Base-by-base conservation (phyloP, 192 early-diverging fungal species). In the Lobosporangium transversale region DNA sequence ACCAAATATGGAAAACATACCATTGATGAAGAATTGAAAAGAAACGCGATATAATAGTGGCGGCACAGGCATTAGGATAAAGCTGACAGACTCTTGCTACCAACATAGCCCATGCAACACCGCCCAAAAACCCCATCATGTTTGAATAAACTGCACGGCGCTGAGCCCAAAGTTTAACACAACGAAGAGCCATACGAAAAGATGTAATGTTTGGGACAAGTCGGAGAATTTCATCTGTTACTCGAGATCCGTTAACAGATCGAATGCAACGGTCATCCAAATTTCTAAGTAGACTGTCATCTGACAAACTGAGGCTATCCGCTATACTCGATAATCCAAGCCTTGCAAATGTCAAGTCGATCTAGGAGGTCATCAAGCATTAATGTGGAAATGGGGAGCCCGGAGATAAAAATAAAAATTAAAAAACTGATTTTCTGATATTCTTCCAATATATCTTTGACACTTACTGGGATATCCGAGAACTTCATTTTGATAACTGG, bases 31-130 rank as follows among this genome's bases (percentile, higher is more conserved):
- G 85, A 35, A 99, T 93, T 8, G 85, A 75, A 79, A 99, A 99
- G 71, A 98, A 99, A 45, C 92, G 86, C 20, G 86, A 81, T 4
- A 99, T 93, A 51, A 99, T 93, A 3, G 89, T 81, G 20, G 91
- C 92, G 3, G 94, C 94, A 36, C 91, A 90, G 4, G 95, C 95
- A 78, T 96, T 97, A 4, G 97, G 97, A 68, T 96, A 99, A 31
- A 98, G 78, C 79, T 99, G 97, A 75, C 95, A 97, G 29, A 97
- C 90, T 26, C 96, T 82, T 26, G 96, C 97, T 17, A 97, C 94
- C 17, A 95, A 81, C 91, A 99, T 98, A 6, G 97, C 96, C 97
- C 97, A 99, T 4, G 96, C 95, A 43, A 99, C 93, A 76, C 97
- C 97, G 56, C 97, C 97, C 82, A 99, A 87, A 75, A 99, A 99